Conservation (phyloP, 768 basidiomycete species). For the Cytidiella melzeri region DNA sequence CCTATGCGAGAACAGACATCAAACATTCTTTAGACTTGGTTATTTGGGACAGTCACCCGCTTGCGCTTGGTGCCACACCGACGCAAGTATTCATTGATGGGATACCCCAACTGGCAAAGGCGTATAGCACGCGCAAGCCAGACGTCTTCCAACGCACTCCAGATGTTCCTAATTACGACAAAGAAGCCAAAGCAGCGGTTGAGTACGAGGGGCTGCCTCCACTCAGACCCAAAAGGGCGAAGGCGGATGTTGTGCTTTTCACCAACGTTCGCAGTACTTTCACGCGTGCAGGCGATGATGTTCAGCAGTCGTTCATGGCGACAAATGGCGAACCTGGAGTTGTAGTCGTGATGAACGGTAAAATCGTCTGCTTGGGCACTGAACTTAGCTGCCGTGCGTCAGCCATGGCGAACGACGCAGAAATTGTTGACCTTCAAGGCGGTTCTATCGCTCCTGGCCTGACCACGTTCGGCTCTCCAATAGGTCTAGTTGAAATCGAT, state of each 20-base stretch:
- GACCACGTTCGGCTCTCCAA: slow-evolving; percentile 51
- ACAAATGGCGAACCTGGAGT: slow-evolving; percentile 14
- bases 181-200: slow-evolving; percentile 52
- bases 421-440: slow-evolving; percentile 51
- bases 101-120: slow-evolving; percentile 50
- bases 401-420: slow-evolving; percentile 2
- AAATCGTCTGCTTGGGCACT: slow-evolving; percentile 41
- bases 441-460: slow-evolving; percentile 60
- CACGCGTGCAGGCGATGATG: slow-evolving; percentile 7
- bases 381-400: slow-evolving; percentile 10
- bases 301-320: slow-evolving; percentile 10
- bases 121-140: slow-evolving; percentile 39
- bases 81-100: slow-evolving; percentile 82
- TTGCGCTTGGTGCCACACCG: slow-evolving; percentile 75
- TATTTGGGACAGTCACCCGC: slow-evolving; percentile 75
- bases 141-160: slow-evolving; percentile 45
- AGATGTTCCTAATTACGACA: slow-evolving; percentile 47
- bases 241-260: slow-evolving; percentile 41
- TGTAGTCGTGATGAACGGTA: slow-evolving; percentile 49
- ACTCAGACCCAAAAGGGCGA: slow-evolving; percentile 33
- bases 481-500: slow-evolving; percentile 63
- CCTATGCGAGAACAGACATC: background rate
- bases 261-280: slow-evolving; percentile 42
- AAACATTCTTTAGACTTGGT: slow-evolving; percentile 32
- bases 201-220: slow-evolving; percentile 68